Conservation (phyloP, 2,329 filamentous ascomycete genomes). For the Rhinocladiella mackenziei region DNA sequence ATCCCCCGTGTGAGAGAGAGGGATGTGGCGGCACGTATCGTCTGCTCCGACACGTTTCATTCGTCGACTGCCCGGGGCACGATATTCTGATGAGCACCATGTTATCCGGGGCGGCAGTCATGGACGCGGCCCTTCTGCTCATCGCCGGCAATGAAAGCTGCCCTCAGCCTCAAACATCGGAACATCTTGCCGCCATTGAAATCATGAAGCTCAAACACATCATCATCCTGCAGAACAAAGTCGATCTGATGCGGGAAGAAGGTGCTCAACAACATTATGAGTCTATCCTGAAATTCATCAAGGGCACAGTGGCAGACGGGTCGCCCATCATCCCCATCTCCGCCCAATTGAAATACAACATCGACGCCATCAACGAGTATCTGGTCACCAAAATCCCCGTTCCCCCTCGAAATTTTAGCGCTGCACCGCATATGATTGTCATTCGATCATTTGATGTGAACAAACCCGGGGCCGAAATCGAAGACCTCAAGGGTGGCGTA, state of each 20-base stretch:
- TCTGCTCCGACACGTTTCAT: conserved; percentile 89
- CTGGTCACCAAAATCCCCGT: conserved; percentile 94
- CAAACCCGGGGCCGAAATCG: conserved; percentile 98
- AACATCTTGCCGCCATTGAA: conserved; percentile 97
- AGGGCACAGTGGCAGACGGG: conserved; percentile 92
- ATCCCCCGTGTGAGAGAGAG: conserved; percentile 90
- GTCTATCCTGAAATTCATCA: conserved; percentile 97
- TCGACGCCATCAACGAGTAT: conserved; percentile 94
- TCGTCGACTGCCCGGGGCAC: conserved; percentile 98
- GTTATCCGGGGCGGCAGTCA: conserved; percentile 98
- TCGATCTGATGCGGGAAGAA: conserved; percentile 96
- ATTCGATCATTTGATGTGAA: conserved; percentile 99
- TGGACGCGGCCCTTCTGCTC: conserved; percentile 94
- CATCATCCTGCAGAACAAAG: conserved; percentile 99
- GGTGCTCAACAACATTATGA: conserved; percentile 90
- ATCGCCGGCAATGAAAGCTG: conserved; percentile 98
- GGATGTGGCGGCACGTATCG: conserved; percentile 85
- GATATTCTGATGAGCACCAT: conserved; percentile 99
- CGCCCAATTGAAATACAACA: conserved; percentile 98
- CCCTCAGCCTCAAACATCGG: conserved; percentile 96
- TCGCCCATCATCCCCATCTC: conserved; percentile 95
- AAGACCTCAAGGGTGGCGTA: conserved; percentile 97
- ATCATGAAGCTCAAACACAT: conserved; percentile 99
- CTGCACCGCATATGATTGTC: conserved; percentile 96
- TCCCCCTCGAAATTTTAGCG: conserved; percentile 82